phyloP scores from a whole-genome alignment of 2,329 filamentous ascomycete genomes.

The Epichloe sylvatica region DNA sequence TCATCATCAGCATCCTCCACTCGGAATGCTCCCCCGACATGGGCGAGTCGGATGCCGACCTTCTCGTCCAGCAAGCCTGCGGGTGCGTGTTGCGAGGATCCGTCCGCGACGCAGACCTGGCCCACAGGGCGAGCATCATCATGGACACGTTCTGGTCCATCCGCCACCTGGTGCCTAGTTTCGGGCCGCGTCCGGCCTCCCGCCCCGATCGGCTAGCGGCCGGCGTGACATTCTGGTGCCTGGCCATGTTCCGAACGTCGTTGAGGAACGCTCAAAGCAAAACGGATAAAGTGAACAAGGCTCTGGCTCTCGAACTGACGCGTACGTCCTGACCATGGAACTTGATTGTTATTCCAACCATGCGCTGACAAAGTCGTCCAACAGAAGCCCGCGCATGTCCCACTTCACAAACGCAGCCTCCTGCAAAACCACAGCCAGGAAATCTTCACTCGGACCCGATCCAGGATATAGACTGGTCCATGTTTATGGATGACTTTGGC shows the following conservation, averaged over 20 bases:
- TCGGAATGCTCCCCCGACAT: slow-evolving; percentile 27
- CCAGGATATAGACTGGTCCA: slow-evolving; percentile 35
- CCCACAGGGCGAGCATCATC: slow-evolving; percentile 30
- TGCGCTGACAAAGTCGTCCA: background rate
- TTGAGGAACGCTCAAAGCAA: slow-evolving; percentile 24
- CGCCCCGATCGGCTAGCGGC: slow-evolving; percentile 33
- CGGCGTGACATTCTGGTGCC: slow-evolving; percentile 35
- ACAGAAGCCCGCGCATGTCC: slow-evolving; percentile 1
- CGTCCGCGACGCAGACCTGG: slow-evolving; percentile 35
- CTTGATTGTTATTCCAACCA: no score
- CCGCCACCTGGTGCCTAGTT: slow-evolving; percentile 22
- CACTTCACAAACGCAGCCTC: slow-evolving; percentile 3
- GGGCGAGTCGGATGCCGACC: slow-evolving; percentile 16
- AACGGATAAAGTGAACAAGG: slow-evolving; percentile 17
- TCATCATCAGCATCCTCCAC: slow-evolving; percentile 31
- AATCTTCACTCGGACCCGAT: slow-evolving; percentile 20
- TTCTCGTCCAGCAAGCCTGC: slow-evolving; percentile 19
- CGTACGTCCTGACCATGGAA: slow-evolving; percentile 11
- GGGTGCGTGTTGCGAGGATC: slow-evolving; percentile 27
- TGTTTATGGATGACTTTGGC: slow-evolving; percentile 37
- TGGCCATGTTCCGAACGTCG: slow-evolving; percentile 31
- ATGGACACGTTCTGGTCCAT: slow-evolving; percentile 36
- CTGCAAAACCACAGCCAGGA: slow-evolving; percentile 10
- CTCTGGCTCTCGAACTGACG: slow-evolving; percentile 17
- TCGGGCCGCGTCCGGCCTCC: slow-evolving; percentile 27